Evolutionary conservation across 2,329 filamentous ascomycete genomes (phyloP).

Genomic region (Diaporthe eres): DNA sequence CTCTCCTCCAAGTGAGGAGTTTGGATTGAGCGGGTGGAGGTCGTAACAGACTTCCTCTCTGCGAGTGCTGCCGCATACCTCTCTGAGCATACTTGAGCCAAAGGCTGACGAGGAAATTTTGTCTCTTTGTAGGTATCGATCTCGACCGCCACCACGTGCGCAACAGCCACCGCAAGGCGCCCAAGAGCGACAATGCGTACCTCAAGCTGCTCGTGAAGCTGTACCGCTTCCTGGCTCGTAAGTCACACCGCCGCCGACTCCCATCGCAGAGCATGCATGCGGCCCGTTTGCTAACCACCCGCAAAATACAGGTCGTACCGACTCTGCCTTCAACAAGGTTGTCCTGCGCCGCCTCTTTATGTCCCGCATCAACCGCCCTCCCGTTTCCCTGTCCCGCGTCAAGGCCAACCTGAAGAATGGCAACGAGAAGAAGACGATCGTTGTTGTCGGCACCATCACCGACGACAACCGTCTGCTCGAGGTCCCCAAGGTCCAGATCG

Average conservation of each 20-base stretch:
- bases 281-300: background rate
- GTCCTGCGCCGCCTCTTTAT: slow-evolving; percentile 97
- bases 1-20: slow-evolving; percentile 23
- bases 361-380: slow-evolving; percentile 98
- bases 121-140: slow-evolving; percentile 75
- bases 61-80: slow-evolving; percentile 50
- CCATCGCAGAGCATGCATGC: background rate
- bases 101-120: slow-evolving; percentile 71
- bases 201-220: slow-evolving; percentile 98
- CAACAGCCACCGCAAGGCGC: slow-evolving; percentile 87
- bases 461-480: slow-evolving; percentile 96
- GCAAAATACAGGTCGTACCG: slow-evolving; percentile 82
- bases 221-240: slow-evolving; percentile 97
- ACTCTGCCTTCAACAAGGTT: slow-evolving; percentile 98
- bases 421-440: slow-evolving; percentile 84
- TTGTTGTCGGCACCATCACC: slow-evolving; percentile 94
- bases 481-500: slow-evolving; percentile 93
- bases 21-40: slow-evolving; percentile 37
- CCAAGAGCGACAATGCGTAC: slow-evolving; percentile 98
- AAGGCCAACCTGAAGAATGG: slow-evolving; percentile 77
- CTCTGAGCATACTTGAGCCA: slow-evolving; percentile 74
- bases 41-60: slow-evolving; percentile 41
- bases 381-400: slow-evolving; percentile 94
- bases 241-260: slow-evolving; percentile 56
- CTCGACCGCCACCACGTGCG: slow-evolving; percentile 78